These are phyloP conservation scores for Phaeotremella fagi DNA, from an alignment of 768 basidiomycete genomes.

Conservation along the genomic window DNA sequence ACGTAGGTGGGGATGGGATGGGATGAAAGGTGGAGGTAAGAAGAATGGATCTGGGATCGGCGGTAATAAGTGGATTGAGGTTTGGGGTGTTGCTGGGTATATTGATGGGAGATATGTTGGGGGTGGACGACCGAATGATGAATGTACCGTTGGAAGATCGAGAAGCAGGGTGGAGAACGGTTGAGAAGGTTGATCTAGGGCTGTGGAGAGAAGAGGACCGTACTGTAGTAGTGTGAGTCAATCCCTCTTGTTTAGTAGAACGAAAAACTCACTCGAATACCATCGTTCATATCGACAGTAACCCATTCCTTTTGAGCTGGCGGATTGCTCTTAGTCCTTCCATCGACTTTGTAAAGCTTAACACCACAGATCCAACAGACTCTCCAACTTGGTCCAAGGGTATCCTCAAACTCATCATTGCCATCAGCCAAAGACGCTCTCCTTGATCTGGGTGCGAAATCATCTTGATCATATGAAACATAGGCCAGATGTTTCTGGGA, in stretches of 20 bases:
- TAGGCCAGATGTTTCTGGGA: conserved; percentile 16
- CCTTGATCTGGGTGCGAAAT: conserved; percentile 2
- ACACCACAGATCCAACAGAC: conserved; percentile 32
- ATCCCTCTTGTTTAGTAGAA: too few species aligned
- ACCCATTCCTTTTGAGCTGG: conserved; percentile 23
- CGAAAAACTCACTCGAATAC: conserved; percentile 33
- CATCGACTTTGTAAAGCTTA: conserved; percentile 13
- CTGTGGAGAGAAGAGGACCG: conserved; percentile 10
- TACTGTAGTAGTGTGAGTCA: too few species aligned
- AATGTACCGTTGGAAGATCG: conserved; percentile 8
- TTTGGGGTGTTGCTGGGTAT: conserved; percentile 5
- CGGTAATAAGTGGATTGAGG: conserved; percentile 17
- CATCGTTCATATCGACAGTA: conserved; percentile 16
- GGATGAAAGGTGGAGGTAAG: conserved; percentile 48
- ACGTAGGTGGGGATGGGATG: conserved; percentile 39
- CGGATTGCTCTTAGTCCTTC: conserved; percentile 11
- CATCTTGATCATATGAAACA: conserved; percentile 21
- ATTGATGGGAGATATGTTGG: conserved; percentile 5
- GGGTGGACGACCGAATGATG: conserved; percentile 37
- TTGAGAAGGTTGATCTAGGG: not conserved
- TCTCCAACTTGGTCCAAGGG: conserved; percentile 18
- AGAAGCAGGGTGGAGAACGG: conserved; percentile 25
- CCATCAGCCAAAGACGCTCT: not conserved
- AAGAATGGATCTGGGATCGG: conserved; percentile 46
- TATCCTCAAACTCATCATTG: not conserved